These are phyloP conservation scores for Pythium aphanidermatum DNA, from an alignment of 352 stramenopile genomes.

Conservation along the genomic window DNA sequence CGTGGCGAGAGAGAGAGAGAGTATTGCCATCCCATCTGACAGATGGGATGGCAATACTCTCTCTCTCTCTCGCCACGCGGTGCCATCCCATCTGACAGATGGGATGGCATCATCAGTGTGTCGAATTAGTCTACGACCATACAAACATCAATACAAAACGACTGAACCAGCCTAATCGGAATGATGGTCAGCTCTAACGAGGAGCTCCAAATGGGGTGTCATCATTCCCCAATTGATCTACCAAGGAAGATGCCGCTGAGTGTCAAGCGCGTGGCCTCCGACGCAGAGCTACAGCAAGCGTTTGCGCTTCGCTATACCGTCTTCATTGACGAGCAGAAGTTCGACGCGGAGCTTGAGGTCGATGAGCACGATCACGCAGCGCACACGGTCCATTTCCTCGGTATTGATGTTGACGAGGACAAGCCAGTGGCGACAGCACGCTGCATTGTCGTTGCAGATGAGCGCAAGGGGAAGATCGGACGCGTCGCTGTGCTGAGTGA, in stretches of 20 bases:
- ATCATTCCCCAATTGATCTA: not conserved
- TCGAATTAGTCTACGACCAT: too few relatives aligned
- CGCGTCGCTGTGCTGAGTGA: slow-evolving; percentile 50
- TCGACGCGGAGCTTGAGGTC: slow-evolving; percentile 32
- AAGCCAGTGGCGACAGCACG: slow-evolving; percentile 47
- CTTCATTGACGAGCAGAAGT: slow-evolving; percentile 55
- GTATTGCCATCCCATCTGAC: too few relatives aligned
- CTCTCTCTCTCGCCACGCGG: too few relatives aligned
- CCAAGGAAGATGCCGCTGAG: slow-evolving; percentile 6
- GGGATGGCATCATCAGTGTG: too few relatives aligned
- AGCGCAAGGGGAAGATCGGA: slow-evolving; percentile 43
- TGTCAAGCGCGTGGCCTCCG: slow-evolving; percentile 28
- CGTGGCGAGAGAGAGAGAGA: too few relatives aligned
- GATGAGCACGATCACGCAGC: slow-evolving; percentile 37
- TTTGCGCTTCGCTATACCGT: slow-evolving; percentile 38
- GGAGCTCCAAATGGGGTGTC: too few relatives aligned
- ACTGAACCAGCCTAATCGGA: too few relatives aligned
- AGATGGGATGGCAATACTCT: too few relatives aligned
- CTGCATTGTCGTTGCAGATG: slow-evolving; percentile 23
- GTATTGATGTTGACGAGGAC: slow-evolving; percentile 38
- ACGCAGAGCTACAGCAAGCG: slow-evolving; percentile 29
- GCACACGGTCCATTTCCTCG: slow-evolving; percentile 46
- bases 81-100: too few relatives aligned
- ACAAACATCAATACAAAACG: too few relatives aligned
- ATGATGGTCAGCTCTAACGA: too few relatives aligned